Evolutionary conservation across 208 protist species (phyloP).

Genomic region (Acanthamoeba rhysodes): DNA sequence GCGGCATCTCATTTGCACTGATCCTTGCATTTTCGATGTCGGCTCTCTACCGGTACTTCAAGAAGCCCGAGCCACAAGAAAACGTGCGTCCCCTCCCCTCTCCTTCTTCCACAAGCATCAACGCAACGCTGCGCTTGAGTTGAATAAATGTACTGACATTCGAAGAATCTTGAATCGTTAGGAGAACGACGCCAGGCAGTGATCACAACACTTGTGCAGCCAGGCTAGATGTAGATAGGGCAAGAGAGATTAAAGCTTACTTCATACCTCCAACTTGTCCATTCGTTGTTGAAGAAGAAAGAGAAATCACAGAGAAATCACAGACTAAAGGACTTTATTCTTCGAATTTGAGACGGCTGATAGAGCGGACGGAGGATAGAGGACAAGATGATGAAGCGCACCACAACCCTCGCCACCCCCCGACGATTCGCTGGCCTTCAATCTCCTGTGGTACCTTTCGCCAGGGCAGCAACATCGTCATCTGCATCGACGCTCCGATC

Average conservation of each 20-base stretch:
- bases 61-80: neutral
- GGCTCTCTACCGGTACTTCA: slow-evolving; percentile 57
- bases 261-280: too few relatives aligned
- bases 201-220: neutral
- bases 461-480: neutral
- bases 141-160: too few relatives aligned
- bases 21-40: slow-evolving; percentile 56
- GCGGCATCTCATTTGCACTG: slow-evolving; percentile 59
- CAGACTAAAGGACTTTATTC: neutral
- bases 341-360: neutral
- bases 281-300: too few relatives aligned
- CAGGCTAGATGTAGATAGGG: neutral
- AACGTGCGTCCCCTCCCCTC: too few relatives aligned
- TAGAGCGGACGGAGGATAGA: too few relatives aligned
- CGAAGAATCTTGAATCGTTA: too few relatives aligned
- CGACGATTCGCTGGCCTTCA: neutral
- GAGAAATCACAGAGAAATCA: neutral
- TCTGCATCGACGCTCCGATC: neutral
- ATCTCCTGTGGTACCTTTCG: neutral
- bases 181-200: neutral
- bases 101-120: too few relatives aligned
- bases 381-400: neutral
- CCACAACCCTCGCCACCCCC: neutral
- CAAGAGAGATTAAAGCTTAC: neutral
- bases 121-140: neutral